phyloP scores from a whole-genome alignment of 1,139 yeast genomes.

The Lodderomyces elongisporus region DNA sequence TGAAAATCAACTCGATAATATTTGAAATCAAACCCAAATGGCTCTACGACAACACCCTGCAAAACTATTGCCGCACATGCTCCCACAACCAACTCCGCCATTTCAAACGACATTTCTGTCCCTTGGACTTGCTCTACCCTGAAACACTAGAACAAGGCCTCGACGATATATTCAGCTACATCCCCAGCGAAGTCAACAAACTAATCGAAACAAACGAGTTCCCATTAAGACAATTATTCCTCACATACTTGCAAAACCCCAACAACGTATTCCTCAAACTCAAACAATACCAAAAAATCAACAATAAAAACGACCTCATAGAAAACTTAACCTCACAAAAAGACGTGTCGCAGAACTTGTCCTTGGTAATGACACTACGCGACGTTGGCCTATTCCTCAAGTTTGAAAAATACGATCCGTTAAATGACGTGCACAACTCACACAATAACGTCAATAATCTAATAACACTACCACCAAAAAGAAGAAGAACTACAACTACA shows the following conservation, averaged over 20 bases:
- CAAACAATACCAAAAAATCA: conserved; percentile 33
- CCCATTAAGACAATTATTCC: conserved; percentile 28
- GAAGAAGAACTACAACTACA: too few species aligned
- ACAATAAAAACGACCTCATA: conserved; percentile 31
- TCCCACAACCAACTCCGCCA: conserved; percentile 36
- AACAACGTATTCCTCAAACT: conserved; percentile 35
- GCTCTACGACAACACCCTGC: conserved; percentile 36
- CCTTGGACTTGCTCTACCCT: conserved; percentile 34
- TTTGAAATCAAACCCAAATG: conserved; percentile 47
- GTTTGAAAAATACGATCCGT: conserved; percentile 31
- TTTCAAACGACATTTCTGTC: conserved; percentile 38
- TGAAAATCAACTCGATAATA: conserved; percentile 25
- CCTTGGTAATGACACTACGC: conserved; percentile 50
- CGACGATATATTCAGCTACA: conserved; percentile 27
- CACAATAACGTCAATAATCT: conserved; percentile 32
- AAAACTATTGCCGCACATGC: conserved; percentile 44
- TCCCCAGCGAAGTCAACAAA: conserved; percentile 20
- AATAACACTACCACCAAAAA: conserved; percentile 15
- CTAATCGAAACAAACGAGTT: conserved; percentile 20
- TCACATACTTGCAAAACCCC: conserved; percentile 24
- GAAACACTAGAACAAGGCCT: conserved; percentile 32
- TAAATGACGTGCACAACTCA: conserved; percentile 28
- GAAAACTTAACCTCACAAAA: conserved; percentile 28
- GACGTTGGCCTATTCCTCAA: conserved; percentile 50
- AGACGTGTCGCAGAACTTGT: conserved; percentile 43